These are phyloP conservation scores for Taphrina wiesneri DNA, from an alignment of 1,139 yeast species.

Conservation along the genomic window DNA sequence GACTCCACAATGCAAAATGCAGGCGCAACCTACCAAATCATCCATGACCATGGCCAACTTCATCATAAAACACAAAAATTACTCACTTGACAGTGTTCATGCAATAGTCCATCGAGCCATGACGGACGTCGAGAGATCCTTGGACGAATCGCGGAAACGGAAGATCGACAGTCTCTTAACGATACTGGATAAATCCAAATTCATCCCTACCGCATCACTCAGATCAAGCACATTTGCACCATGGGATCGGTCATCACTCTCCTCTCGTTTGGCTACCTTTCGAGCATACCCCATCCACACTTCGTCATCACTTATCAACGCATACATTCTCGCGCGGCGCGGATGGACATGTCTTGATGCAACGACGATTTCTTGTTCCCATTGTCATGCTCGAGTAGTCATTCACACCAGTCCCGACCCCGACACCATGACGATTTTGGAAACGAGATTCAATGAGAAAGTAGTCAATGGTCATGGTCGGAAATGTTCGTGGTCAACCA, in stretches of 20 bases:
- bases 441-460: background rate
- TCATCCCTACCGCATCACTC: background rate
- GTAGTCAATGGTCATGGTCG: background rate
- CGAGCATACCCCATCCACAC: slow-evolving; percentile 6
- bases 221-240: background rate
- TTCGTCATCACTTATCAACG: slow-evolving; percentile 9
- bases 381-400: slow-evolving; percentile 13
- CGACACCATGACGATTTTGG: background rate
- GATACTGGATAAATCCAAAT: background rate
- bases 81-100: too few relatives aligned
- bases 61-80: too few relatives aligned
- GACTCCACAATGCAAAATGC: background rate
- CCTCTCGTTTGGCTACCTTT: slow-evolving; percentile 1
- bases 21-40: background rate
- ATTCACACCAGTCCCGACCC: background rate
- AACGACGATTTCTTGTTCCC: background rate
- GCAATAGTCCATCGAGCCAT: background rate
- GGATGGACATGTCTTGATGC: slow-evolving; percentile 9
- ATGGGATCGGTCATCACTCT: slow-evolving; percentile 8
- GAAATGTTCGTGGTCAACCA: slow-evolving; percentile 19
- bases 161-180: background rate
- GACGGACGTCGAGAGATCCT: background rate
- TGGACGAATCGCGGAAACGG: background rate
- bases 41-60: background rate
- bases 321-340: background rate